Percentiles rank a stretch among this genome's conserved stretches.
Evolutionary conservation across 495 filamentous ascomycete species (phyloP).

Genomic region (Penicillium manginii): DNA sequence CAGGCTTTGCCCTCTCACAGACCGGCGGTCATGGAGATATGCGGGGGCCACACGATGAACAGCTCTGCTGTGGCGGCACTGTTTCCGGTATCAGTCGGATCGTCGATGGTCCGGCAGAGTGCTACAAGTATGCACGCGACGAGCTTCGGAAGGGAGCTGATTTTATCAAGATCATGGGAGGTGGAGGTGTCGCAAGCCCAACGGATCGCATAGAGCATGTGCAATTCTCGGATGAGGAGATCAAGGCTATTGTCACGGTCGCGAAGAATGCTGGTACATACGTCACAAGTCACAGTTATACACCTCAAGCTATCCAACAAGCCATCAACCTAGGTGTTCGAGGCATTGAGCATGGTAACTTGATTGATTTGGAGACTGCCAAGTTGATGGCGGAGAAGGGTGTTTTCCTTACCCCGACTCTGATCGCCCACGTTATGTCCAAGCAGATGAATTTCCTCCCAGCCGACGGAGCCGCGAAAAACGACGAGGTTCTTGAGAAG

Average conservation of each 20-base stretch:
- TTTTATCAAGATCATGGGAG: slow-evolving; percentile 62
- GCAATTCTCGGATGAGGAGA: slow-evolving; percentile 58
- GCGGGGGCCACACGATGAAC: slow-evolving; percentile 32
- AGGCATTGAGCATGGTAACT: slow-evolving; percentile 60
- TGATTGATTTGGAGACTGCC: slow-evolving; percentile 55
- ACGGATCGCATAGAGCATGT: slow-evolving; percentile 52
- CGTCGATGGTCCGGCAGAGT: slow-evolving; percentile 53
- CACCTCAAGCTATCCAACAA: slow-evolving; percentile 50
- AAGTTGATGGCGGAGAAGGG: slow-evolving; percentile 46
- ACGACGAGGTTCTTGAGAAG: slow-evolving; percentile 48
- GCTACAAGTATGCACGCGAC: slow-evolving; percentile 50
- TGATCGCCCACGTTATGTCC: slow-evolving; percentile 56
- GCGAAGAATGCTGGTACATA: slow-evolving; percentile 52
- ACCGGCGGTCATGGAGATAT: slow-evolving; percentile 59
- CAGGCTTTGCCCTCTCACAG: slow-evolving; percentile 48
- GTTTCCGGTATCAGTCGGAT: slow-evolving; percentile 38
- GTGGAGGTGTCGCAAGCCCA: slow-evolving; percentile 55
- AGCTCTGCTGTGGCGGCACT: slow-evolving; percentile 45
- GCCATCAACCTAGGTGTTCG: slow-evolving; percentile 56
- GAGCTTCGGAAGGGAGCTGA: slow-evolving; percentile 55
- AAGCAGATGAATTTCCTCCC: slow-evolving; percentile 44
- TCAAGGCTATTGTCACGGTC: slow-evolving; percentile 50
- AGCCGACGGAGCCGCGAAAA: slow-evolving; percentile 44
- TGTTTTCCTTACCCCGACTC: slow-evolving; percentile 54
- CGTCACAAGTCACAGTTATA: slow-evolving; percentile 61